Evolutionary conservation across 2,329 filamentous ascomycete genomes (phyloP), one percentile per base, ranked within the genome.

Genomic region (Epicoccum sorghinum): DNA sequence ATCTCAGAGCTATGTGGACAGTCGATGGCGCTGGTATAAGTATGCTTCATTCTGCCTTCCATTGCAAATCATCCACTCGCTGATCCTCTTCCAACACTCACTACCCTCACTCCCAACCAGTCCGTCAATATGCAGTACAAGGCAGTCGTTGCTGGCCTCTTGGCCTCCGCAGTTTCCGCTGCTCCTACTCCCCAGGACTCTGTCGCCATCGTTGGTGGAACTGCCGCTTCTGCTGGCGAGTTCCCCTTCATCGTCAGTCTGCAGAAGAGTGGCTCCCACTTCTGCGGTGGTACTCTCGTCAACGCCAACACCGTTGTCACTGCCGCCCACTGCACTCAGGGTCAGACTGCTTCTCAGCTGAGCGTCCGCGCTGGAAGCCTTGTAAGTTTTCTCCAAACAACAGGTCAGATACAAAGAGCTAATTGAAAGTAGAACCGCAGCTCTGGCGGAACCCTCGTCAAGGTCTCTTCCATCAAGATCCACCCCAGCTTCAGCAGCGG

Each of bases 221-320:
- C 49, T 0, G 40, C 59, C n/a, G 68, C 68, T 35, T 5, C 48
- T 13, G 54, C 60, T 13, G 66, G 65, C 33, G 68, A 70, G 12
- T 66, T 67, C 44, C 68, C 68, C 52, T 70, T 59, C 64, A 68
- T 70, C 40, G 65, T 65, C 60, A 60, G 56, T 30, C 41, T 69
- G 24, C 64, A 66, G 47, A 7, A 27, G 4, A 39, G 40, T 39
- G 65, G 65, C 25, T 50, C 52, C n/a, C 66, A 69, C 51, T 57
- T 63, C 60, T 70, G 68, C 52, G 68, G 68, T 57, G 68, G 66
- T 25, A 58, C 64, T 13, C 57, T 70, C 2, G 13, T 70, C 44
- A 62, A 70, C 56, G 56, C 56, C 29, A 64, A 64, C 62, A 70
- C 68, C 3, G 63, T 70, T 39, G 33, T 70, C 43, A 68, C 66